Percentiles rank a stretch among this genome's conserved stretches.
These are phyloP conservation scores for Helenozyma baotianmanensis DNA, from an alignment of 805 yeast species.

Conservation along the genomic window DNA sequence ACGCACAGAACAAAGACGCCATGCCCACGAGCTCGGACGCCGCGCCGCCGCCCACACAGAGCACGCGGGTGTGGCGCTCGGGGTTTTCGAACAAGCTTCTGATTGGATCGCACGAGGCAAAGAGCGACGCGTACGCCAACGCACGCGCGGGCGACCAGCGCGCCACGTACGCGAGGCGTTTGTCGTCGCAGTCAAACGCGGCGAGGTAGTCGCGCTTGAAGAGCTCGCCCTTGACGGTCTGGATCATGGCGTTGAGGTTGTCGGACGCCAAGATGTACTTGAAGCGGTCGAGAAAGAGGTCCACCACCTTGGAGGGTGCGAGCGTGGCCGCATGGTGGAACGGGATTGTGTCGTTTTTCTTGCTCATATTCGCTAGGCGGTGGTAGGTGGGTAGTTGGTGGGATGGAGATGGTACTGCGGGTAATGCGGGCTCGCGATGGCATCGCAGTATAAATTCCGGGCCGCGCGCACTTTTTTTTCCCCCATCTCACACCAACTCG, in stretches of 20 bases:
- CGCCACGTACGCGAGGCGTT: conserved; percentile 71
- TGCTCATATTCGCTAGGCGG: too few relatives aligned
- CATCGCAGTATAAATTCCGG: too few relatives aligned
- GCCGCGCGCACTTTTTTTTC: too few relatives aligned
- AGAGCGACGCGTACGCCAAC: conserved; percentile 64
- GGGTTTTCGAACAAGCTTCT: conserved; percentile 32
- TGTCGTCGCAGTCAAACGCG: conserved; percentile 63
- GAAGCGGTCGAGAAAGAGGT: conserved; percentile 32
- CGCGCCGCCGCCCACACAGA: conserved; percentile 88
- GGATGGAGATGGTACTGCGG: neutral
- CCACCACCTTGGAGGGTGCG: conserved; percentile 32
- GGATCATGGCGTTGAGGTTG: conserved; percentile 45
- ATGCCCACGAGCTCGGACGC: conserved; percentile 73
- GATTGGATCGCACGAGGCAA: conserved; percentile 47
- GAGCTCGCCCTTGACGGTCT: conserved; percentile 63
- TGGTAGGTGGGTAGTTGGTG: neutral
- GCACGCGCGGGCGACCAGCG: conserved; percentile 88
- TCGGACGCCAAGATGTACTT: conserved; percentile 30
- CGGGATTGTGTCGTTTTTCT: conserved; percentile 30
- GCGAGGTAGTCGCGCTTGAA: conserved; percentile 63
- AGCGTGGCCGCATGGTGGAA: conserved; percentile 28
- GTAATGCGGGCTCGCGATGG: neutral
- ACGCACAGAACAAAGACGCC: conserved; percentile 50
- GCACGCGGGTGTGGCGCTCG: conserved; percentile 30
- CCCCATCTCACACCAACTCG: conserved; percentile 13